Evolutionary conservation across 1,139 yeast genomes (phyloP).

Genomic region (Candida glucosophila): DNA sequence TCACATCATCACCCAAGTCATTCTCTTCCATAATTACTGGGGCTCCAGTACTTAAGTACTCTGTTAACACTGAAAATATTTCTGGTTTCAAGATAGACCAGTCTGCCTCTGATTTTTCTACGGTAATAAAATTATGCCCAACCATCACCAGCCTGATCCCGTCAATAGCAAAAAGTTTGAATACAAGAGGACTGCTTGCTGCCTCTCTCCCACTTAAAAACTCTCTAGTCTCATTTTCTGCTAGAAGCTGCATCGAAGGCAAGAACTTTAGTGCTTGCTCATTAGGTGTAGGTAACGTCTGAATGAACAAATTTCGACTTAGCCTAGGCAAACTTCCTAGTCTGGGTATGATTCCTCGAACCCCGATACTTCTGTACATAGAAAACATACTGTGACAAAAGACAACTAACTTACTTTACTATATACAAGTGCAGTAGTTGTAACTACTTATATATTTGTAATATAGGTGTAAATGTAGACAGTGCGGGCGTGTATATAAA

Average conservation of each 20-base stretch:
- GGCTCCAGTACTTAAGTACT: constrained; percentile 71
- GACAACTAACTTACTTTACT: too few species aligned
- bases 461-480: too few species aligned
- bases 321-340: too few species aligned
- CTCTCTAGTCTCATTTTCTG: constrained; percentile 42
- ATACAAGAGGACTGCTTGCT: constrained; percentile 46
- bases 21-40: constrained; percentile 38
- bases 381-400: too few species aligned
- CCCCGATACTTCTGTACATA: too few species aligned
- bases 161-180: constrained; percentile 43
- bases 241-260: constrained; percentile 35
- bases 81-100: constrained; percentile 88
- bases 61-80: constrained; percentile 76
- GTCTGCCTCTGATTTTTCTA: constrained; percentile 54
- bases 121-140: constrained; percentile 68
- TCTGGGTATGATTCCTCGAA: too few species aligned
- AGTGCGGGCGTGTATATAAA: too few species aligned
- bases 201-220: constrained; percentile 49
- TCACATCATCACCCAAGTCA: constrained; percentile 26
- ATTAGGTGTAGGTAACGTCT: constrained; percentile 38
- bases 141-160: constrained; percentile 45
- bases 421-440: too few species aligned
- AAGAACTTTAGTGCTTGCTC: constrained; percentile 40
- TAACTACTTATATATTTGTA: too few species aligned
- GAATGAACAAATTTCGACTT: constrained; percentile 29